These are phyloP conservation scores for Fusarium pilosicola DNA, from an alignment of 2,329 filamentous ascomycete species.

Conservation along the genomic window DNA sequence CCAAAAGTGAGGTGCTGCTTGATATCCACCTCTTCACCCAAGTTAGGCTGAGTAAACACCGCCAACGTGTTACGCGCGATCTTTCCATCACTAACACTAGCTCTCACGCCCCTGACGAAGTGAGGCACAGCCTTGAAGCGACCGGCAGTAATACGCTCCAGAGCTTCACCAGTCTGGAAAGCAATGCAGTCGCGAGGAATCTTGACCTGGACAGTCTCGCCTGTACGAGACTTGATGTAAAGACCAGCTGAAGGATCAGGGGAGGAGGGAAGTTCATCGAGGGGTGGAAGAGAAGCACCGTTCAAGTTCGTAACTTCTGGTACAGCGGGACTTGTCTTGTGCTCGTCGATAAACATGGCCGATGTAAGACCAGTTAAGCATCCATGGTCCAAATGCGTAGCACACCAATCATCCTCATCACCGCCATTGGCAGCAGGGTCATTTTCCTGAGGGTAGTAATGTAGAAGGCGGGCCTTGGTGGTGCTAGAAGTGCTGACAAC, in stretches of 20 bases:
- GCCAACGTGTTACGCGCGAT: constrained; percentile 89
- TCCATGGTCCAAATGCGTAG: constrained; percentile 89
- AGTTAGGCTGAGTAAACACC: constrained; percentile 96
- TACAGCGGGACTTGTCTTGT: constrained; percentile 50
- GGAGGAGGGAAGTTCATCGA: constrained; percentile 77
- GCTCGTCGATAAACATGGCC: constrained; percentile 95
- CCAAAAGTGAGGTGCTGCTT: constrained; percentile 76
- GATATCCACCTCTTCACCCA: constrained; percentile 81
- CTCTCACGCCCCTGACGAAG: constrained; percentile 83
- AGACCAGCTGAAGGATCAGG: constrained; percentile 88
- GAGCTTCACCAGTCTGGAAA: constrained; percentile 93
- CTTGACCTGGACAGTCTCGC: constrained; percentile 86
- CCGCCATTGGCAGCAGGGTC: constrained; percentile 51
- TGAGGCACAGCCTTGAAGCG: constrained; percentile 95
- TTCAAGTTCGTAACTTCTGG: constrained; percentile 38
- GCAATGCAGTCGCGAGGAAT: constrained; percentile 93
- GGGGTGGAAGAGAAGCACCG: constrained; percentile 54
- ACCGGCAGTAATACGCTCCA: constrained; percentile 91
- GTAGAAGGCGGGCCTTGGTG: constrained; percentile 89
- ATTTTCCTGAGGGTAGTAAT: constrained; percentile 82
- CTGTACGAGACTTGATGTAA: constrained; percentile 91
- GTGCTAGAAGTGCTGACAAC: constrained; percentile 87
- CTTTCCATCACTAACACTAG: constrained; percentile 59
- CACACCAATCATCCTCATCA: constrained; percentile 91
- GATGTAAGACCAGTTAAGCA: constrained; percentile 94